phyloP scores from a whole-genome alignment of 1,284 basidiomycete species.

The Serendipita sp. region DNA sequence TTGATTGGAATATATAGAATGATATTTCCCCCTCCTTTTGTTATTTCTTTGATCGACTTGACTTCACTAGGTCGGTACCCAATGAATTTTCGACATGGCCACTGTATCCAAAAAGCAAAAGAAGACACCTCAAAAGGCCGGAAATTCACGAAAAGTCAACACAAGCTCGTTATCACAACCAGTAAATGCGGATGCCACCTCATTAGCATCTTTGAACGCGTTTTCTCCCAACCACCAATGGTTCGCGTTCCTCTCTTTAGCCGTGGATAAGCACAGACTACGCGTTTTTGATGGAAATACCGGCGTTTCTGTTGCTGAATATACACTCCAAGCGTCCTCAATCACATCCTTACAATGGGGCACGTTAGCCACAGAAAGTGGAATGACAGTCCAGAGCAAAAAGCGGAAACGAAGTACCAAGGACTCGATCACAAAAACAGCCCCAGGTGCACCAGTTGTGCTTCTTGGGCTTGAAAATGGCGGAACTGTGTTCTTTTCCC shows the following conservation, averaged over 20 bases:
- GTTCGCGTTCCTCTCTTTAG: conserved; percentile 52
- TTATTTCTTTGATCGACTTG: neutral
- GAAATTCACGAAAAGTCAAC: conserved; percentile 34
- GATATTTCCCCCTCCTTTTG: neutral
- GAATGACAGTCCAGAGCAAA: conserved; percentile 19
- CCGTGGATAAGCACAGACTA: conserved; percentile 60
- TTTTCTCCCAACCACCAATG: conserved; percentile 47
- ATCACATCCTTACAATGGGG: conserved; percentile 44
- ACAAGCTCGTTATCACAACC: conserved; percentile 48
- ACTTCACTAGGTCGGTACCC: too few relatives aligned
- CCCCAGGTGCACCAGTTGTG: conserved; percentile 23
- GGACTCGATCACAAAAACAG: conserved; percentile 8
- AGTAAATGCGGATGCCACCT: conserved; percentile 32
- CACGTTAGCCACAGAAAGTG: conserved; percentile 13
- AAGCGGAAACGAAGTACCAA: conserved; percentile 20
- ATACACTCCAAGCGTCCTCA: conserved; percentile 40
- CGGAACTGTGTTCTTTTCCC: conserved; percentile 40
- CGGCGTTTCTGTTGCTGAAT: conserved; percentile 41
- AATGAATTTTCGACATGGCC: neutral
- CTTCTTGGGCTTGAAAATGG: conserved; percentile 46
- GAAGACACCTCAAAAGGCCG: conserved; percentile 13
- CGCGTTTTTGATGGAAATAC: conserved; percentile 49
- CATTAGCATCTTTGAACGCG: conserved; percentile 34
- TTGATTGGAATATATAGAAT: neutral
- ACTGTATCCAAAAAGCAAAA: conserved; percentile 14